Base-by-base conservation (phyloP, 108 stramenopile genomes). In the Pseudonitzschia delicatissima region DNA sequence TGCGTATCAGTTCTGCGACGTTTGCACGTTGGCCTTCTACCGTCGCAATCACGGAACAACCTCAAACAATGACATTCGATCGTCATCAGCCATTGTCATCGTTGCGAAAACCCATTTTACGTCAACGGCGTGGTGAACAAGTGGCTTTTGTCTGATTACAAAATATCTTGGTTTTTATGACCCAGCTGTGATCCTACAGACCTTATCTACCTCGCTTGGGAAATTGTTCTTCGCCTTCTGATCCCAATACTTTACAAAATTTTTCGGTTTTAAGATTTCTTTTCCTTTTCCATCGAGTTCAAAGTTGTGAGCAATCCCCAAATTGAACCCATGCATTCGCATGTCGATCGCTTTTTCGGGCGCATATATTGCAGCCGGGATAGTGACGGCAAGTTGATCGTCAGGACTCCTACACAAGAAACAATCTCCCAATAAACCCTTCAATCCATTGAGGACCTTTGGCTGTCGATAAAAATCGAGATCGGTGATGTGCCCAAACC, bases 401-500 rank as follows among this genome's bases (percentile, higher is more conserved):
- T 80, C 79, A 21, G 25, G 79, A 35, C 50, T 31, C 31, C 83
- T 66, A 12, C 57, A 45, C 32, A 84, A 72, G 3, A 64, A 62
- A 18, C 73, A 47, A 50, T 80, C 67, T n/a, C 74, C 65, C 44
- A 76, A 60, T 66, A 71, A 39, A 35, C 37, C 52, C n/a, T 58
- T 28, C 21, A 60, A 37, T 60, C 69, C 71, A 35, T 52, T 48
- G 18, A 48, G 23, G 11, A 64, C 53, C 42, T 45, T 39, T 32
- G 48, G 51, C 5, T 57, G 45, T 39, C 83, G 65, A 59, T 75
- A 84, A 40, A 80, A 80, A 27, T 84, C 78, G 6, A 84, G 55
- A 59, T 80, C 71, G 17, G 83, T 84, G 11, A 84, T 61, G 58
- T 84, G 83, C 35, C 77, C 62, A 39, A 78, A 80, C 27, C 83